phyloP scores from a whole-genome alignment of 2,329 filamentous ascomycete genomes.

The Cercospora zeae-maydis region DNA sequence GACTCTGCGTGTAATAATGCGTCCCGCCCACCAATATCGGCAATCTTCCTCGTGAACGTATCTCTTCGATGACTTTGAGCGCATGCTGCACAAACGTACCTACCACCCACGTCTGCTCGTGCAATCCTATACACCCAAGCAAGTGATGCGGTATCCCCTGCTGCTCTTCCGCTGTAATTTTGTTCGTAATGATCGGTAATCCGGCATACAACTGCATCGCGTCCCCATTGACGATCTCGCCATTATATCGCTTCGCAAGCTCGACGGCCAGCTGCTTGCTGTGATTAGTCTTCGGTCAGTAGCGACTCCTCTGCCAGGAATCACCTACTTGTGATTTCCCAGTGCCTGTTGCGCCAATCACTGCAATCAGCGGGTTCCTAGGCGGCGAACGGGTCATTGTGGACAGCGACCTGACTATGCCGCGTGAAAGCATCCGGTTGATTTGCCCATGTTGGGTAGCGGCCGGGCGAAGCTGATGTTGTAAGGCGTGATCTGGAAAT shows the following conservation, averaged over 20 bases:
- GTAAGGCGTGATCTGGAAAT: constrained; percentile 9
- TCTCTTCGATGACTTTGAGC: constrained; percentile 67
- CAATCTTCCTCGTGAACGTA: constrained; percentile 70
- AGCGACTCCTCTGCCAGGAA: neutral
- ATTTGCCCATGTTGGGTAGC: neutral
- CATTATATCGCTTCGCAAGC: constrained; percentile 75
- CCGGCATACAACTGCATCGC: constrained; percentile 97
- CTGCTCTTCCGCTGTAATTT: constrained; percentile 71
- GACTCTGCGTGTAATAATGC: constrained; percentile 87
- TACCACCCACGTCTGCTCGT: constrained; percentile 80
- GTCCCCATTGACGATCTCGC: constrained; percentile 95
- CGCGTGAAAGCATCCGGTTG: constrained; percentile 9
- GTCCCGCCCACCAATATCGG: constrained; percentile 93
- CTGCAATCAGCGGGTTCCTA: constrained; percentile 64
- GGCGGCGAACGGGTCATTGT: constrained; percentile 27
- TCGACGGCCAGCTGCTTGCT: constrained; percentile 75
- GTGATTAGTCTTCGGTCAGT: constrained; percentile 38
- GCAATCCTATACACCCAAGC: constrained; percentile 70
- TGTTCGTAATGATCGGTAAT: constrained; percentile 92
- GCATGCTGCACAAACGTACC: constrained; percentile 71
- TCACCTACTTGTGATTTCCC: constrained; percentile 79
- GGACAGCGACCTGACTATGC: constrained; percentile 8
- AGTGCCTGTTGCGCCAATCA: constrained; percentile 87
- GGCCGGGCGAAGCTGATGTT: neutral
- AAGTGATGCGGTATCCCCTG: constrained; percentile 83